Evolutionary conservation across 805 yeast species (phyloP).

Genomic region (Suhomyces xylopsoci): DNA sequence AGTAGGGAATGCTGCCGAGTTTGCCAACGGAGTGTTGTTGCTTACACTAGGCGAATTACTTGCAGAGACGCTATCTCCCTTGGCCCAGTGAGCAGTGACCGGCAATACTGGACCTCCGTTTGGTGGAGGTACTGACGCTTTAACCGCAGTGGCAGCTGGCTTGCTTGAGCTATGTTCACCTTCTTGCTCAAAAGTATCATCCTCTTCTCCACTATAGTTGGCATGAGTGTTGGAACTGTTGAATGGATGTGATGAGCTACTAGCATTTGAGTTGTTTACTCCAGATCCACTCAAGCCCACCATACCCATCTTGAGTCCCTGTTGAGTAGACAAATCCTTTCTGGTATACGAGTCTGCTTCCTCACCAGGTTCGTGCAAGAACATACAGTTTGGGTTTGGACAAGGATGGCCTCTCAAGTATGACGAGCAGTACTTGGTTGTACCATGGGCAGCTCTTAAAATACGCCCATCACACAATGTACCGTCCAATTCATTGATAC

Average conservation of each 20-base stretch:
- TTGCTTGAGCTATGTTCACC: background rate
- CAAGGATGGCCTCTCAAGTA: slow-evolving; percentile 93
- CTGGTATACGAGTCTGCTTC: slow-evolving; percentile 96
- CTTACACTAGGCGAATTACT: slow-evolving; percentile 38
- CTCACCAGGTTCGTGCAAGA: slow-evolving; percentile 98
- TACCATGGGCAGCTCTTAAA: slow-evolving; percentile 94
- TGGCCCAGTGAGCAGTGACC: slow-evolving; percentile 67
- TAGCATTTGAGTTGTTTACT: slow-evolving; percentile 16
- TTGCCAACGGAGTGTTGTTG: slow-evolving; percentile 37
- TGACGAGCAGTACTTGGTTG: slow-evolving; percentile 97
- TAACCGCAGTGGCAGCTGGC: slow-evolving; percentile 5
- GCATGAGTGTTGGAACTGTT: background rate
- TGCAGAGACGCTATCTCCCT: slow-evolving; percentile 21
- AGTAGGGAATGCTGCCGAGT: slow-evolving; percentile 58
- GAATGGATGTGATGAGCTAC: slow-evolving; percentile 10
- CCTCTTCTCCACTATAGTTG: slow-evolving; percentile 11
- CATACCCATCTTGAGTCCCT: slow-evolving; percentile 57
- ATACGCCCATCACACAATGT: slow-evolving; percentile 88
- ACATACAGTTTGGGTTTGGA: slow-evolving; percentile 99
- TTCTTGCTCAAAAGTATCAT: slow-evolving; percentile 6
- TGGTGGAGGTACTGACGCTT: background rate
- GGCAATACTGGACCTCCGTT: slow-evolving; percentile 55
- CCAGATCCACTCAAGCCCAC: slow-evolving; percentile 26
- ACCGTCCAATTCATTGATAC: slow-evolving; percentile 91
- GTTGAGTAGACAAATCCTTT: slow-evolving; percentile 78